Evolutionary conservation across 768 basidiomycete species (phyloP).

Genomic region (Boletus tylopilopsis): DNA sequence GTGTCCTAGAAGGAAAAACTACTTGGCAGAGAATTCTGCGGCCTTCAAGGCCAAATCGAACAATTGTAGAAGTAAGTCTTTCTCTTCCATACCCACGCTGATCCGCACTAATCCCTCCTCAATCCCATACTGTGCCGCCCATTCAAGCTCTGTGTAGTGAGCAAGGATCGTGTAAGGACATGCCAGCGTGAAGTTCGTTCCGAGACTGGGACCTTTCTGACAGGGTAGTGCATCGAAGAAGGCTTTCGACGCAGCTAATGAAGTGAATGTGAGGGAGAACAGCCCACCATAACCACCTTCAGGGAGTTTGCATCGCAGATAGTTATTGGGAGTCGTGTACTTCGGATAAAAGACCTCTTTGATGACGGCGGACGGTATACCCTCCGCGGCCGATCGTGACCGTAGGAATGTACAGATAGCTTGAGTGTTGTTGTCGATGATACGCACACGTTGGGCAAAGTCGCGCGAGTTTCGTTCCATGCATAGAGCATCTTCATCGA

Average conservation of each 20-base stretch:
- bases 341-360: slow-evolving; percentile 91
- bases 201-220: slow-evolving; percentile 87
- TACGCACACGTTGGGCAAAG: slow-evolving; percentile 68
- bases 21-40: slow-evolving; percentile 49
- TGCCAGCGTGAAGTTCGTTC: slow-evolving; percentile 95
- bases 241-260: slow-evolving; percentile 58
- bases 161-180: slow-evolving; percentile 92
- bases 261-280: slow-evolving; percentile 83
- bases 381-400: slow-evolving; percentile 48
- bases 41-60: slow-evolving; percentile 66
- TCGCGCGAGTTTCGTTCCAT: slow-evolving; percentile 99
- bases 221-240: slow-evolving; percentile 85
- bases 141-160: slow-evolving; percentile 85
- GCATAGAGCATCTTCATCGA: slow-evolving; percentile 87
- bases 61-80: slow-evolving; percentile 46
- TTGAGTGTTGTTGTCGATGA: slow-evolving; percentile 81
- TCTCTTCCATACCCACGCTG: slow-evolving; percentile 88
- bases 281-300: slow-evolving; percentile 73
- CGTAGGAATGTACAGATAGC: slow-evolving; percentile 76
- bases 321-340: slow-evolving; percentile 68
- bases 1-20: background rate
- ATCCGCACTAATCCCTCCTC: slow-evolving; percentile 81
- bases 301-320: slow-evolving; percentile 61
- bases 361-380: slow-evolving; percentile 43
- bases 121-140: slow-evolving; percentile 87